A percentile compares a stretch with the other conserved stretches of the same genome.
phyloP scores from a whole-genome alignment of 768 basidiomycete species.

The Asterophora parasitica region DNA sequence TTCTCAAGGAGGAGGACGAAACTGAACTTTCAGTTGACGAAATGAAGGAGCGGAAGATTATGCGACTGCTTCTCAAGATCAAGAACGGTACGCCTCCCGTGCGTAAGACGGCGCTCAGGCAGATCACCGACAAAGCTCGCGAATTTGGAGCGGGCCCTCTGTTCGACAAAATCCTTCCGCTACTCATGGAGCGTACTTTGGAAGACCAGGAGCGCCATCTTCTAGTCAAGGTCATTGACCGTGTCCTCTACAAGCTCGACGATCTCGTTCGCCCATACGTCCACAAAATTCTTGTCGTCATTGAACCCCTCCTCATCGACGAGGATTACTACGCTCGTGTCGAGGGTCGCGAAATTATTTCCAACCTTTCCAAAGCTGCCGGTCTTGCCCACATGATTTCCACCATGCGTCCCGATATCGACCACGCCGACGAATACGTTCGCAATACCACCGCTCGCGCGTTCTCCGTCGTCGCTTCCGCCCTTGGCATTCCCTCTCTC shows the following conservation, averaged over 20 bases:
- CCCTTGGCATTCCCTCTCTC: conserved; percentile 94
- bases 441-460: conserved; percentile 98
- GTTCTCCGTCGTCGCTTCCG: conserved; percentile 97
- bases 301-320: conserved; percentile 97
- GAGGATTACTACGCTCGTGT: conserved; percentile 96
- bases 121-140: conserved; percentile 98
- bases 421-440: conserved; percentile 98
- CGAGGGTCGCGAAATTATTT: conserved; percentile 98
- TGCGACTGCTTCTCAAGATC: conserved; percentile 96
- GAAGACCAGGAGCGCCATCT: conserved; percentile 99
- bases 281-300: conserved; percentile 99
- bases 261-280: conserved; percentile 98
- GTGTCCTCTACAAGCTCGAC: conserved; percentile 97
- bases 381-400: conserved; percentile 99
- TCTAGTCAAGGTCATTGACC: conserved; percentile 98
- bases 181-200: conserved; percentile 96
- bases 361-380: conserved; percentile 96
- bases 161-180: conserved; percentile 96
- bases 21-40: conserved; percentile 90
- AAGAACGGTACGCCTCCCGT: conserved; percentile 99
- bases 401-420: conserved; percentile 99
- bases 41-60: conserved; percentile 99
- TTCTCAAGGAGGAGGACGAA: conserved; percentile 93
- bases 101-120: conserved; percentile 93
- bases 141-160: conserved; percentile 97